Evolutionary conservation across 163 green algal genomes (phyloP).

Genomic region (Chloroidium sp.): DNA sequence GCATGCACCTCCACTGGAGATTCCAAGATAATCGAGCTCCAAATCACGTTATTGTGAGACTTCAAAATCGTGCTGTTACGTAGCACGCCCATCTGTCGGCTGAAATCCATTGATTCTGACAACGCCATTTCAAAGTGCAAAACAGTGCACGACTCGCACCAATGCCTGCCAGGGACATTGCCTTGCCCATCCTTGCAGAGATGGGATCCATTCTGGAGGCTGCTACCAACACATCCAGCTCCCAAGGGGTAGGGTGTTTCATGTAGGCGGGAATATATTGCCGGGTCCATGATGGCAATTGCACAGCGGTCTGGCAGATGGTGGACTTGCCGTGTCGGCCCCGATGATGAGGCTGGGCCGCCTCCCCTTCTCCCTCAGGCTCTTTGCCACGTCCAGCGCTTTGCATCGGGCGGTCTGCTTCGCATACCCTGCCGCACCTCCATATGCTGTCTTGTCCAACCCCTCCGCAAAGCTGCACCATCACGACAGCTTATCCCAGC

Average conservation of each 20-base stretch:
- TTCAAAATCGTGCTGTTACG: too few relatives aligned
- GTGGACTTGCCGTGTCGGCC: slow-evolving; percentile 69
- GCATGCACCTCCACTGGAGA: neutral
- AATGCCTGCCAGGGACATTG: too few relatives aligned
- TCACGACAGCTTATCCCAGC: neutral
- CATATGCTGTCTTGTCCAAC: slow-evolving; percentile 43
- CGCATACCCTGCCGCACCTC: slow-evolving; percentile 52
- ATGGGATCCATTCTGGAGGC: too few relatives aligned
- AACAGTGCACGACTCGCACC: too few relatives aligned
- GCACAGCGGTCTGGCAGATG: neutral
- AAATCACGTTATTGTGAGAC: too few relatives aligned
- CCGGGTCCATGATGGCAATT: neutral
- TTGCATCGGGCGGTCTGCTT: slow-evolving; percentile 66
- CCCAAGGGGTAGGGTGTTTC: too few relatives aligned
- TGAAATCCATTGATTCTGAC: too few relatives aligned
- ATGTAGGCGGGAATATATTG: too few relatives aligned
- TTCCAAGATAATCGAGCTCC: neutral
- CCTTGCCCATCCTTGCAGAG: too few relatives aligned
- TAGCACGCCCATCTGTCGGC: too few relatives aligned
- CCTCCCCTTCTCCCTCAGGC: slow-evolving; percentile 1
- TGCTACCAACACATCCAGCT: too few relatives aligned
- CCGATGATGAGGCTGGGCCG: slow-evolving; percentile 57
- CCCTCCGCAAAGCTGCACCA: slow-evolving; percentile 62
- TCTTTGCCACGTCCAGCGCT: slow-evolving; percentile 50
- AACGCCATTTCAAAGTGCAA: too few relatives aligned